phyloP scores from a whole-genome alignment of 805 yeast genomes.

The Teunomyces pallodes region DNA sequence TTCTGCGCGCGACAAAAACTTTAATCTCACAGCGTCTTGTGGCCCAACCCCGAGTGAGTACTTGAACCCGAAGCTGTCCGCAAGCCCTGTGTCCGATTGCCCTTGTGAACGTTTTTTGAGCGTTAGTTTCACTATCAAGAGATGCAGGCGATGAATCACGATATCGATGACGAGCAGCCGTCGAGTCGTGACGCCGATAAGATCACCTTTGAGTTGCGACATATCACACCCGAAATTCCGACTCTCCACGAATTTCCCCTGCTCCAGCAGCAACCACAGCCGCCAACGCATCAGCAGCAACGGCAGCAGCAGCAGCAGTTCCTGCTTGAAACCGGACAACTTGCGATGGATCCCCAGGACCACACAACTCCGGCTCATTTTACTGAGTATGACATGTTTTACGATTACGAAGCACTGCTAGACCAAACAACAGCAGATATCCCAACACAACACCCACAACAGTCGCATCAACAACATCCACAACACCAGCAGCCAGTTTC shows the following conservation, averaged over 20 bases:
- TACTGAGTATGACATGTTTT: no score
- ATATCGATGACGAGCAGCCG: no score
- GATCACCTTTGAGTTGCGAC: background rate
- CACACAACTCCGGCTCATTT: background rate
- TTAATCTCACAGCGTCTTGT: no score
- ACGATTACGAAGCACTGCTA: no score
- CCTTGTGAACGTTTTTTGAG: no score
- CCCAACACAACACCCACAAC: background rate
- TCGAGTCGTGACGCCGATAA: background rate
- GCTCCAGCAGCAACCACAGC: conserved; percentile 3
- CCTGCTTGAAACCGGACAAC: background rate
- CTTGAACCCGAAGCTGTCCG: no score
- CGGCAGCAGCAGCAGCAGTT: background rate
- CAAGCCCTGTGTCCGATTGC: no score
- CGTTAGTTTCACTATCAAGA: no score
- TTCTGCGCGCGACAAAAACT: no score
- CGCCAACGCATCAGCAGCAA: background rate
- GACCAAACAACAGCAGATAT: background rate
- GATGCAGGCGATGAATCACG: no score
- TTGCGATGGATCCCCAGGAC: no score
- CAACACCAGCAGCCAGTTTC: conserved; percentile 3
- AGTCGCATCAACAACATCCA: background rate
- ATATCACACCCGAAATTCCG: background rate
- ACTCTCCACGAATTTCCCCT: background rate
- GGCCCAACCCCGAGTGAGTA: no score